Evolutionary conservation across 208 protist species (phyloP).

Genomic region (Entamoeba dispar): DNA sequence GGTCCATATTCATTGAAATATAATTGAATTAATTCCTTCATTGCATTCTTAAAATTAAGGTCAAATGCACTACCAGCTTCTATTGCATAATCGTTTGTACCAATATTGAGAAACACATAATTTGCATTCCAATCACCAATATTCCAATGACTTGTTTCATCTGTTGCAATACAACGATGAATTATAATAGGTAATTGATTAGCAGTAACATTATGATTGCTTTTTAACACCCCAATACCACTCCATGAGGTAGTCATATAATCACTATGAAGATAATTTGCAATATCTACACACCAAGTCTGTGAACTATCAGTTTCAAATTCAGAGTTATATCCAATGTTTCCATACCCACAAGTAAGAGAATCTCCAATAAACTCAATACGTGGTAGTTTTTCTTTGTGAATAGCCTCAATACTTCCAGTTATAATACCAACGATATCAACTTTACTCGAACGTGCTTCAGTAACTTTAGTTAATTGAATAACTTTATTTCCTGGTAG

Average conservation of each 20-base stretch:
- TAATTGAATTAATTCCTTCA: background rate
- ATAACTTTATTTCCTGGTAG: background rate
- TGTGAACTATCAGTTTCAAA: background rate
- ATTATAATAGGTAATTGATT: background rate
- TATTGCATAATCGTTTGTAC: background rate
- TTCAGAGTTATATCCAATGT: background rate
- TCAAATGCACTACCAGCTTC: background rate
- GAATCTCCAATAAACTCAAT: background rate
- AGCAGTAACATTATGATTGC: background rate
- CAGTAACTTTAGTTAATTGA: background rate
- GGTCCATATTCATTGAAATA: background rate
- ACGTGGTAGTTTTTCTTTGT: background rate
- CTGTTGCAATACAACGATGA: background rate
- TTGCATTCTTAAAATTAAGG: background rate
- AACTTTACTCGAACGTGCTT: background rate
- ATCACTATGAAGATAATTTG: background rate
- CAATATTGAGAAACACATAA: background rate
- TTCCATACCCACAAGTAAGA: background rate
- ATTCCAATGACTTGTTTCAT: background rate
- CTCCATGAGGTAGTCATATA: background rate
- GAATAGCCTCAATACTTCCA: background rate
- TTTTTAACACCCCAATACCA: background rate
- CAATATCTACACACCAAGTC: background rate
- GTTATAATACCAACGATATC: background rate
- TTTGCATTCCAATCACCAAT: background rate